phyloP scores from a whole-genome alignment of 371 early-diverging fungal species.

The Rhizopus arrhizus region DNA sequence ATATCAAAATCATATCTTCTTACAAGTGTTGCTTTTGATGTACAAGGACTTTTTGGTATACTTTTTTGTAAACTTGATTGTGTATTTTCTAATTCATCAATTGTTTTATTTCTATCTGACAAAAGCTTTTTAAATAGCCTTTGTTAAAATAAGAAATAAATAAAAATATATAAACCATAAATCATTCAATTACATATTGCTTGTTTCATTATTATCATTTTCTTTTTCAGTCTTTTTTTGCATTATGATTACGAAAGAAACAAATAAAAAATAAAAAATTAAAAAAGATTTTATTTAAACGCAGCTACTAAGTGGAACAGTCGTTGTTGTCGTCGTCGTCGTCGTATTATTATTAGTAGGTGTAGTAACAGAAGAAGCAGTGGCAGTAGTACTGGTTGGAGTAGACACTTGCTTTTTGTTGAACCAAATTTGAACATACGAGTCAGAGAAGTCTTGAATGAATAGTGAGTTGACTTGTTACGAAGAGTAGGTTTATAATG shows the following conservation, averaged over 20 bases:
- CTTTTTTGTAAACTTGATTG: conserved; percentile 37
- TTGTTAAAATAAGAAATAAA: neutral
- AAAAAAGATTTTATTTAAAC: conserved; percentile 2
- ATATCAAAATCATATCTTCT: neutral
- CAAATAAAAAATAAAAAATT: neutral
- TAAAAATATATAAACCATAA: neutral
- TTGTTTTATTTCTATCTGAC: conserved; percentile 42
- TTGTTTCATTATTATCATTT: neutral
- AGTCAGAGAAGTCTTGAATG: conserved; percentile 21
- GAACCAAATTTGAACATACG: conserved; percentile 21
- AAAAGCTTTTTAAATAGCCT: conserved; percentile 42
- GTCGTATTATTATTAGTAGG: neutral
- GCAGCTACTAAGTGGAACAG: conserved; percentile 23
- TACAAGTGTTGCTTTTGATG: conserved; percentile 39
- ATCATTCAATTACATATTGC: neutral
- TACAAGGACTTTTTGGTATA: conserved; percentile 21
- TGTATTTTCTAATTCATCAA: conserved; percentile 44
- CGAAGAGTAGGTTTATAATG: conserved; percentile 40
- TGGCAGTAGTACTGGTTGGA: neutral
- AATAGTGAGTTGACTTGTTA: conserved; percentile 21
- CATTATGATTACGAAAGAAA: neutral
- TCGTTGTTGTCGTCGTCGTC: neutral
- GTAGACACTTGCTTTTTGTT: conserved; percentile 1
- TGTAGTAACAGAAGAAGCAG: neutral
- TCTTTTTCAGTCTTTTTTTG: neutral